Evolutionary conservation across 805 yeast genomes (phyloP), one percentile per base, ranked within the genome.

Genomic region (Komagataella ulmi): DNA sequence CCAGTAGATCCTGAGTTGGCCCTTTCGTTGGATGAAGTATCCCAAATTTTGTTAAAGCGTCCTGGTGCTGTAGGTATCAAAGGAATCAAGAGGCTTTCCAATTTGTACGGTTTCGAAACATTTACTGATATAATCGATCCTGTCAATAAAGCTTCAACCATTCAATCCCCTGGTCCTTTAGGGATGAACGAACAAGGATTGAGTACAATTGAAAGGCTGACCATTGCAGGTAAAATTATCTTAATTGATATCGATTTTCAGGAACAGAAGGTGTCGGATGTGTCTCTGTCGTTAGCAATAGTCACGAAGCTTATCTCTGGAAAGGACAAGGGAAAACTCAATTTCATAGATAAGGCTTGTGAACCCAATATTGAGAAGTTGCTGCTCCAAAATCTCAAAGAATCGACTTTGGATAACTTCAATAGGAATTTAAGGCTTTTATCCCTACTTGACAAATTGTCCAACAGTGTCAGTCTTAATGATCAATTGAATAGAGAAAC

Each of bases 71-170:
- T 67, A 7, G 54, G 61, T 3, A 57, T 66, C 12, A 66, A 61
- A 8, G 65, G 69, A 6, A 64, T 68, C 52, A 63, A 65, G 47
- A 54, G 65, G 19, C 53, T 68, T 10, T 64, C 70, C 10, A 64
- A 64, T 48, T 61, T 65, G n/a, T 67, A 68, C 51, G 72, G 71
- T 2, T 68, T 68, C 52, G 70, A 67, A 48, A 66, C 69, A 6
- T 66, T 66, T 51, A 57, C 60, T 3, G 68, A 65, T 54, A 55
- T 56, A 4, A 24, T 51, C 17, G 24, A 43, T 30, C 30, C 45
- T 19, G 24, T 24, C 12, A 44, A 30, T 17, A 18, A 21, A 17
- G 18, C 46, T 14, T 18, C 47, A 4, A 17, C 44, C 17, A 2
- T 24, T 8, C 50, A 48, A 17, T 17, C 44, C 8, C 50, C 50